These are phyloP conservation scores for Poteriospumella lacustris DNA, from an alignment of 108 stramenopile species.

Conservation along the genomic window DNA sequence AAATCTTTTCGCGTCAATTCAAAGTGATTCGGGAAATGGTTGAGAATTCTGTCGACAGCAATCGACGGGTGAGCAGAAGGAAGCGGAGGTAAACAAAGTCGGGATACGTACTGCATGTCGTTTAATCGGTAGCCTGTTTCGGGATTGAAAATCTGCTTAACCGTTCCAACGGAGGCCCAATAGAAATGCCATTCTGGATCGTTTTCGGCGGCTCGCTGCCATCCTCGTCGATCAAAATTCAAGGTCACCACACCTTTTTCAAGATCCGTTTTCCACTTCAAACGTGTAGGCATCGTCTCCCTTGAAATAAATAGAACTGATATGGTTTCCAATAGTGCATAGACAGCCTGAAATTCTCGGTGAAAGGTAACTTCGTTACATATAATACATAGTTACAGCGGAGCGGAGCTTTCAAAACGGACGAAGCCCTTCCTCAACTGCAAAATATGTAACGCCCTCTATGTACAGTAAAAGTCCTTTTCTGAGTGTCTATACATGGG, in stretches of 20 bases:
- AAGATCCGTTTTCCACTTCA: conserved; percentile 53
- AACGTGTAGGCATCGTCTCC: conserved; percentile 1
- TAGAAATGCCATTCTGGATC: conserved; percentile 60
- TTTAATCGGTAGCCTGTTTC: conserved; percentile 50
- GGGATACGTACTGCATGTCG: conserved; percentile 46
- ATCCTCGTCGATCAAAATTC: conserved; percentile 49
- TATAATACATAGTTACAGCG: too few species aligned
- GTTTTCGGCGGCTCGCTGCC: conserved; percentile 36
- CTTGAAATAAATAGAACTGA: too few species aligned
- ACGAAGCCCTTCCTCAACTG: too few species aligned
- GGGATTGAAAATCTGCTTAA: conserved; percentile 58
- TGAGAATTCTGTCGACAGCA: conserved; percentile 41
- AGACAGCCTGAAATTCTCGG: too few species aligned
- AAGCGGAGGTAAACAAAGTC: not conserved
- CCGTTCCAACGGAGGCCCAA: conserved; percentile 59
- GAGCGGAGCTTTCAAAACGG: too few species aligned
- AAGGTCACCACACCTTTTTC: conserved; percentile 52
- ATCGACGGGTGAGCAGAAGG: not conserved
- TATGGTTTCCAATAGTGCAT: too few species aligned
- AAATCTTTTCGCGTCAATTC: conserved; percentile 59
- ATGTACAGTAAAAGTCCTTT: too few species aligned
- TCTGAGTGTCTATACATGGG: too few species aligned
- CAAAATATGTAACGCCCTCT: too few species aligned
- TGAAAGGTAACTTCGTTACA: too few species aligned
- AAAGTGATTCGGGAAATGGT: conserved; percentile 64